Percentiles rank a stretch among this genome's conserved stretches.
Evolutionary conservation across 2,329 filamentous ascomycete species (phyloP).

Genomic region (Ilyonectria mors-panacis): DNA sequence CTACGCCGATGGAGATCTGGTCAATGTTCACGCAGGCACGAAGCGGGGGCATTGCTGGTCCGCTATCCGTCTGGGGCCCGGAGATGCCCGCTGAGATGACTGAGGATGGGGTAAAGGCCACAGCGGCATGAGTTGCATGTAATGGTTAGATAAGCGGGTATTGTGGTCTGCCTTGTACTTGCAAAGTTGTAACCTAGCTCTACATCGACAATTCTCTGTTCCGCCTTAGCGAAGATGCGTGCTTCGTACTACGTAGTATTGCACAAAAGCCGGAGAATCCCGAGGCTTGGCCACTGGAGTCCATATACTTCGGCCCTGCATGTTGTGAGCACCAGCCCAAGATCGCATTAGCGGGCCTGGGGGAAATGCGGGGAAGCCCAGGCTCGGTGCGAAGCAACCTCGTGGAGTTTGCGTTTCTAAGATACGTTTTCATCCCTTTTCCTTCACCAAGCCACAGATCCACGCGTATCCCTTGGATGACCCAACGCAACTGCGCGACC

Average conservation of each 20-base stretch:
- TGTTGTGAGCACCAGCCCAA: neutral
- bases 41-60: conserved; percentile 9
- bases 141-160: neutral
- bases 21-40: conserved; percentile 54
- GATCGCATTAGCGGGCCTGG: neutral
- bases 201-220: neutral
- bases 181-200: neutral
- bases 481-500: too few species aligned
- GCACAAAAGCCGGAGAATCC: neutral
- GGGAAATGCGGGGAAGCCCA: neutral
- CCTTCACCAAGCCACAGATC: too few species aligned
- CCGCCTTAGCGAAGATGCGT: neutral
- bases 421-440: too few species aligned
- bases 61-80: conserved; percentile 12
- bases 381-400: neutral
- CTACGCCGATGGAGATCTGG: conserved; percentile 55
- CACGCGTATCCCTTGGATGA: too few species aligned
- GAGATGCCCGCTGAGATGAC: conserved; percentile 7
- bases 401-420: too few species aligned
- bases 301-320: neutral
- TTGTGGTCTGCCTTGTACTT: neutral
- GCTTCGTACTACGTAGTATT: neutral
- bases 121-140: neutral
- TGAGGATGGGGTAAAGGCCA: neutral
- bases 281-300: neutral